A percentile compares a stretch with the other conserved stretches of the same genome.
phyloP scores from a whole-genome alignment of 768 basidiomycete species.

The Atractiella rhizophila region DNA sequence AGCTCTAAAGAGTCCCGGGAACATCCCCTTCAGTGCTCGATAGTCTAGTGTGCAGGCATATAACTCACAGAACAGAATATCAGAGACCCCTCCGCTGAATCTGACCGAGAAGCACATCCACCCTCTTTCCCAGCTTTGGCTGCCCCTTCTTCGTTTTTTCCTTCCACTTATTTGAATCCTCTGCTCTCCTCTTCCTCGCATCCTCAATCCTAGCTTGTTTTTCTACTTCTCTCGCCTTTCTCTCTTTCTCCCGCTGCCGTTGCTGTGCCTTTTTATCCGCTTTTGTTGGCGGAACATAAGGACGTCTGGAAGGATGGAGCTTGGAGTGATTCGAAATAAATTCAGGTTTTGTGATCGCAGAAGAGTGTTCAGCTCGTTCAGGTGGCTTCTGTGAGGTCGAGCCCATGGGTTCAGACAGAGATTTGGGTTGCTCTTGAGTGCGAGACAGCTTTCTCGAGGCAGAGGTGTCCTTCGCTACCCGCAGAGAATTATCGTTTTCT shows the following conservation, averaged over 20 bases:
- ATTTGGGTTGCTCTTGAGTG: neutral
- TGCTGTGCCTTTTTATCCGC: neutral
- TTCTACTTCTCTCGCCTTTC: constrained; percentile 6
- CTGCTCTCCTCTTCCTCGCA: neutral
- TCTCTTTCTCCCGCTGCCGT: constrained; percentile 2
- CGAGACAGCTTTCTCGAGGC: neutral
- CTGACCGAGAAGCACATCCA: no score
- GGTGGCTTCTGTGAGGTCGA: no score
- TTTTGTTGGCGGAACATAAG: neutral
- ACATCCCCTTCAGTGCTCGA: no score
- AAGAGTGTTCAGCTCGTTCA: neutral
- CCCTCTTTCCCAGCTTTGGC: constrained; percentile 4
- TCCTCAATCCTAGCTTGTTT: no score
- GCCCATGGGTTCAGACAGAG: no score
- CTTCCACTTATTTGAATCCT: constrained; percentile 1
- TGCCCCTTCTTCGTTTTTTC: constrained; percentile 5
- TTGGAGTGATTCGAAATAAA: neutral
- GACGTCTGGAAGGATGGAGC: neutral
- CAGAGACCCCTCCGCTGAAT: no score
- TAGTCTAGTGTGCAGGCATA: no score
- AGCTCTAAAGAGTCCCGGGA: no score
- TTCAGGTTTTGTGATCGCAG: neutral
- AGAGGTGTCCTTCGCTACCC: neutral
- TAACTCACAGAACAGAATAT: no score
- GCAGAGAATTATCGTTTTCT: neutral